phyloP scores from a whole-genome alignment of 75 land plant species.

The Ceratopteris richardii region DNA sequence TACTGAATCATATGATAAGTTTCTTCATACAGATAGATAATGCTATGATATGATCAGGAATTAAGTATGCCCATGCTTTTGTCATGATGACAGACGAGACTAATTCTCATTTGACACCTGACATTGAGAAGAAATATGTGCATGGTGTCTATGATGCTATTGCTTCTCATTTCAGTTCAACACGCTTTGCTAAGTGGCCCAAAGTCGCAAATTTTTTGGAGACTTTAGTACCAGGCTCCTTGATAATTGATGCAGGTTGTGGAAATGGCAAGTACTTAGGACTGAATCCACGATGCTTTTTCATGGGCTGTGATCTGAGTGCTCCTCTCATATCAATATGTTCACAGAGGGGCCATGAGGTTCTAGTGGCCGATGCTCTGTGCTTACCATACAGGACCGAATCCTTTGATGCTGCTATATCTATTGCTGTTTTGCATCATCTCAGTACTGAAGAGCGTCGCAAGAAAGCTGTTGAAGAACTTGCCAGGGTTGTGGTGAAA shows the following conservation, averaged over 20 bases:
- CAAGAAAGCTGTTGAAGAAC: constrained; percentile 71
- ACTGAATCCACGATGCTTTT: constrained; percentile 60
- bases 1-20: too few species aligned
- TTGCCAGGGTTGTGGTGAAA: constrained; percentile 53
- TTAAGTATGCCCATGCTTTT: too few species aligned
- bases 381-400: constrained; percentile 68
- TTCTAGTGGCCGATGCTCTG: constrained; percentile 89
- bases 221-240: not conserved
- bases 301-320: constrained; percentile 90
- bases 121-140: constrained; percentile 86
- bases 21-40: too few species aligned
- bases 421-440: constrained; percentile 95
- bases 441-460: constrained; percentile 82
- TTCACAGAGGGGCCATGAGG: constrained; percentile 60
- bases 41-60: too few species aligned
- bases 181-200: constrained; percentile 97
- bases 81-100: too few species aligned
- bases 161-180: constrained; percentile 95
- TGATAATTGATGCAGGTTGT: constrained; percentile 38
- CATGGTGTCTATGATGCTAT: constrained; percentile 94
- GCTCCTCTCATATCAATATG: constrained; percentile 66
- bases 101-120: too few species aligned
- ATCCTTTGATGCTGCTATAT: constrained; percentile 87
- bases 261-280: constrained; percentile 98
- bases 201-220: constrained; percentile 46